phyloP scores from a whole-genome alignment of 2,329 filamentous ascomycete genomes.

The Penicillium sp. region DNA sequence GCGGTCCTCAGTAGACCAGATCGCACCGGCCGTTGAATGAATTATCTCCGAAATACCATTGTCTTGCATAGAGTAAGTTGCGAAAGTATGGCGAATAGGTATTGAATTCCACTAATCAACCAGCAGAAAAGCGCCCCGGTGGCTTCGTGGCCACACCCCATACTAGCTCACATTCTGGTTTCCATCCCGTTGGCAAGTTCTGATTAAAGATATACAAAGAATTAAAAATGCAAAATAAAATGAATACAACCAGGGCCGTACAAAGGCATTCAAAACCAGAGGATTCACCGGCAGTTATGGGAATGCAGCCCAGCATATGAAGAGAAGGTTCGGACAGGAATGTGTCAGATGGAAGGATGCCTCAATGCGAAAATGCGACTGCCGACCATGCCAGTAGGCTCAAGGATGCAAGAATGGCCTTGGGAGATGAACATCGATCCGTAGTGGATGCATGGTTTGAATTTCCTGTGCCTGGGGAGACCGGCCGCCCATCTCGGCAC shows the following conservation, averaged over 20 bases:
- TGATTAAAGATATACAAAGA: constrained; percentile 1
- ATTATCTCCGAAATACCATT: background rate
- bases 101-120: background rate
- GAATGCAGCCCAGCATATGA: background rate
- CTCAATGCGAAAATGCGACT: background rate
- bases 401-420: background rate
- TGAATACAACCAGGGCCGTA: background rate
- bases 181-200: background rate
- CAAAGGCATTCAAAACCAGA: background rate
- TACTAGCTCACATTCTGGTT: constrained; percentile 15
- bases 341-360: background rate
- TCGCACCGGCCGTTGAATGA: background rate
- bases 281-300: background rate
- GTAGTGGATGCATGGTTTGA: constrained; percentile 10
- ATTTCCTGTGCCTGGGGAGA: constrained; percentile 6
- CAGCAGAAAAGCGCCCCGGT: constrained; percentile 11
- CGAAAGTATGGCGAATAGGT: background rate
- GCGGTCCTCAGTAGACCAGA: background rate
- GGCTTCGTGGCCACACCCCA: constrained; percentile 11
- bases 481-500: constrained; percentile 16
- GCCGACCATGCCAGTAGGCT: background rate
- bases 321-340: background rate
- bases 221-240: constrained; percentile 1
- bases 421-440: constrained; percentile 9
- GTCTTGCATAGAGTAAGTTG: background rate